Base-by-base conservation (phyloP, 2,329 filamentous ascomycete species). In the Penicillium frequentans region DNA sequence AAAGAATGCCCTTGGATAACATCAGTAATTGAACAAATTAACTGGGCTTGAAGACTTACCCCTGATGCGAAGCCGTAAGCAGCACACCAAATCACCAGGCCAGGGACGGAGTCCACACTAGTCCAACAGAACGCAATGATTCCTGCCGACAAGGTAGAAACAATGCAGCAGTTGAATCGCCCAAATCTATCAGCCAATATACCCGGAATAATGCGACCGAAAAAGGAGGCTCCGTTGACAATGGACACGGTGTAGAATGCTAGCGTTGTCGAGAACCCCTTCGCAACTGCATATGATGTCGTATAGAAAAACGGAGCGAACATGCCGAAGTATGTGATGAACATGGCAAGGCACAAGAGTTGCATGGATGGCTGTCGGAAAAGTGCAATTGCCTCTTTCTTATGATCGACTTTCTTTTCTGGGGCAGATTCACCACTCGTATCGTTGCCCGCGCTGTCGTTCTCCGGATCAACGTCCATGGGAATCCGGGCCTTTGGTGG, bases 11-110 rank as follows among this genome's bases (percentile, higher is more conserved):
- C 77, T 81, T 10, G 21, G 31, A 3, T 23, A 56, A 1, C 23
- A 7, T 21, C 8, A 10, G 39, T 4, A 11, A 14, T 3, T 43
- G 13, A 3, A 33, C 5, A 14, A 21, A 39, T 27, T 16, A 39
- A 43, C 2, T 21, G 7, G 7, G 3, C 2, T 21, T 2, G 33
- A 46, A 10, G 13, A 56, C 66, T 60, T 54, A 80, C 77, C 0
- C 79, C 79, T 2, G 78, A 81, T 1, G 71, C 68, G 56, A 82
- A 81, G 0, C 79, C 79, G 60, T 80, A 81, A 0, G 73, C 74
- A 14, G 75, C 70, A 1, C 74, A 74, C 60, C 77, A 82, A 4
- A 78, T 63, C 1, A 81, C 73, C 54, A 81, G 69, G 0, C 78
- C 79, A 1, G 78, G 74, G 7, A 77, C 73, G 13, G 67, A 73